A percentile compares a stretch with the other conserved stretches of the same genome.
Evolutionary conservation across 108 stramenopile genomes (phyloP).

Genomic region (Cylindrotheca fusiformis): DNA sequence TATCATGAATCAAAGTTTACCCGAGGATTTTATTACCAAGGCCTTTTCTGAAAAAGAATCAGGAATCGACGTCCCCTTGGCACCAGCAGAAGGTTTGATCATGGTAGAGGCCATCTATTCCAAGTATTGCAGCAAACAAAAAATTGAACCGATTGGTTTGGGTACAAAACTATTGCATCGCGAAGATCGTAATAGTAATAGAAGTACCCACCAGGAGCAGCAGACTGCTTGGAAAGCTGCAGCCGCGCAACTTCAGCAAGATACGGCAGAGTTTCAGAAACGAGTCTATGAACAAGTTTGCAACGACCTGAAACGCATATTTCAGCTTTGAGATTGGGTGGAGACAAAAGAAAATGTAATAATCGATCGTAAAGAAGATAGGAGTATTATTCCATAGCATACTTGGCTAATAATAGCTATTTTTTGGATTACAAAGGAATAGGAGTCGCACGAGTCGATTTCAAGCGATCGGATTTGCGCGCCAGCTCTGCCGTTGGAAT

Average conservation of each 20-base stretch:
- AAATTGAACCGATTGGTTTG: background rate
- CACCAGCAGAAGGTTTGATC: conserved; percentile 81
- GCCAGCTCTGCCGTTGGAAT: too few relatives aligned
- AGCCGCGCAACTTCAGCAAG: background rate
- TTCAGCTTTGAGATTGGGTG: too few relatives aligned
- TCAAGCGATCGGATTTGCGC: too few relatives aligned
- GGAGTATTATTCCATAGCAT: too few relatives aligned
- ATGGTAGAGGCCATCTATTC: conserved; percentile 24
- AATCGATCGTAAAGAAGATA: too few relatives aligned
- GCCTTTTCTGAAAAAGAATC: conserved; percentile 23
- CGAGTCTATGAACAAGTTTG: background rate
- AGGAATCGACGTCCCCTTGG: conserved; percentile 47
- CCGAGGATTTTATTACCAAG: conserved; percentile 37
- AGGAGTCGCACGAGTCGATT: too few relatives aligned
- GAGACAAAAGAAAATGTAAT: too few relatives aligned
- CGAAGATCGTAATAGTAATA: background rate
- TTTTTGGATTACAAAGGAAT: too few relatives aligned
- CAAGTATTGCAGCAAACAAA: background rate
- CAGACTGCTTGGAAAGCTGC: background rate
- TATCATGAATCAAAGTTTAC: conserved; percentile 54
- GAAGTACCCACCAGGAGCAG: background rate
- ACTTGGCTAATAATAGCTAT: too few relatives aligned
- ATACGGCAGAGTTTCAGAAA: background rate
- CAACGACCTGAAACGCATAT: background rate
- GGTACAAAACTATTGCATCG: background rate